phyloP scores from a whole-genome alignment of 2,329 filamentous ascomycete genomes.

The Trichophyton equinum region DNA sequence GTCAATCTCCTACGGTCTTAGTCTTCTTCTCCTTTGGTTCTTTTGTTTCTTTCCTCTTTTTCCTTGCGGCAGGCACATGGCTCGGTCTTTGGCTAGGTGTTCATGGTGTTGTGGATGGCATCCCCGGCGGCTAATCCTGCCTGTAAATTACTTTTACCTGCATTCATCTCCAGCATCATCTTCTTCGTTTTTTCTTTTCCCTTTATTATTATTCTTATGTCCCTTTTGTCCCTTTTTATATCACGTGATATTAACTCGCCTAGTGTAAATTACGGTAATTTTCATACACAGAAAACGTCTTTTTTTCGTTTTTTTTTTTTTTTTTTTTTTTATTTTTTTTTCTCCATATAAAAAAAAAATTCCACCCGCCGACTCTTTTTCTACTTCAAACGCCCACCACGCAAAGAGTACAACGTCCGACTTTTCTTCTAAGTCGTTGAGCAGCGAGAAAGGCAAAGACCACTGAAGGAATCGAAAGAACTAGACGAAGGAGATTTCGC shows the following conservation, averaged over 20 bases:
- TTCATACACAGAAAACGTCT: not conserved
- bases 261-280: constrained; percentile 2
- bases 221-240: not conserved
- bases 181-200: not conserved
- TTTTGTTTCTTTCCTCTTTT: not conserved
- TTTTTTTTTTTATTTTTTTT: not conserved
- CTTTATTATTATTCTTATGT: not conserved
- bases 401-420: not conserved
- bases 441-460: not conserved
- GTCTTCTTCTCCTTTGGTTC: not conserved
- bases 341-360: constrained; percentile 1
- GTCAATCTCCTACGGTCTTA: constrained; percentile 52
- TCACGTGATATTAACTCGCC: not conserved
- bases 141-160: not conserved
- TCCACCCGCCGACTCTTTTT: not conserved
- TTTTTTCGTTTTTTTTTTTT: not conserved
- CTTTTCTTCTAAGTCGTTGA: not conserved
- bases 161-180: not conserved
- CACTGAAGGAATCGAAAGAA: not conserved
- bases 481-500: not conserved
- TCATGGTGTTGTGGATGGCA: not conserved
- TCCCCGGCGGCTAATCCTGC: not conserved
- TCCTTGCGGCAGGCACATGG: not conserved
- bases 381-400: not conserved
- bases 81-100: not conserved